These are phyloP conservation scores for Hygrophila difformis DNA, from an alignment of 257 asterid species.

Conservation along the genomic window DNA sequence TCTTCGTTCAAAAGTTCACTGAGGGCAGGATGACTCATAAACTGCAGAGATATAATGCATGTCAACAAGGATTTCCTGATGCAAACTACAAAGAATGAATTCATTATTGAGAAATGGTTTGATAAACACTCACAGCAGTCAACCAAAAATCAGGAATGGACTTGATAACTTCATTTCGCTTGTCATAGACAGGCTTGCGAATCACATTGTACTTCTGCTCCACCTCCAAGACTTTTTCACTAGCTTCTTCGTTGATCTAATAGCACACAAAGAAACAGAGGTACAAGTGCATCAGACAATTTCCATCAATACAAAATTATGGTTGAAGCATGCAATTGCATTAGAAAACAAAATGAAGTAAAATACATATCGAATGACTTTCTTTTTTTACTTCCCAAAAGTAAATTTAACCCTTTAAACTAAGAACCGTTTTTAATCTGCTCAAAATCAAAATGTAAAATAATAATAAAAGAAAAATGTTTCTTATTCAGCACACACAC, in stretches of 20 bases:
- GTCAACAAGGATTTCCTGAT: not conserved
- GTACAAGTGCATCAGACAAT: no score
- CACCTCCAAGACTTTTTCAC: constrained; percentile 54
- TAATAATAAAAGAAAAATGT: no score
- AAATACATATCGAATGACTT: no score
- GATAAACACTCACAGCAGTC: constrained; percentile 44
- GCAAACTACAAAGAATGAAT: not conserved
- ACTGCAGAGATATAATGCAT: constrained; percentile 25
- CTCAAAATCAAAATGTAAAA: no score
- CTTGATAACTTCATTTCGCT: constrained; percentile 38
- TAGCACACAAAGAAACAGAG: not conserved
- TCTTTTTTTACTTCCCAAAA: not conserved
- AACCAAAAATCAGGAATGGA: constrained; percentile 65
- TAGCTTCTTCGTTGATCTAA: constrained; percentile 64
- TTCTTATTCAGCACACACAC: no score
- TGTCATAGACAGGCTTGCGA: constrained; percentile 53
- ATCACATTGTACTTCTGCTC: constrained; percentile 46
- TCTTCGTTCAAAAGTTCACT: constrained; percentile 52
- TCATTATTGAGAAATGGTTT: not conserved
- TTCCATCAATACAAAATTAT: no score
- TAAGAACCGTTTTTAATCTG: no score
- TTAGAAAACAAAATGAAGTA: no score
- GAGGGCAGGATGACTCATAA: constrained; percentile 59
- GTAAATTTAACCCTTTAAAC: not conserved
- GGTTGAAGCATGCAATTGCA: no score